Percentiles rank a stretch among this genome's conserved stretches.
Evolutionary conservation across 768 basidiomycete genomes (phyloP).

Genomic region (Termitomyces sp.): DNA sequence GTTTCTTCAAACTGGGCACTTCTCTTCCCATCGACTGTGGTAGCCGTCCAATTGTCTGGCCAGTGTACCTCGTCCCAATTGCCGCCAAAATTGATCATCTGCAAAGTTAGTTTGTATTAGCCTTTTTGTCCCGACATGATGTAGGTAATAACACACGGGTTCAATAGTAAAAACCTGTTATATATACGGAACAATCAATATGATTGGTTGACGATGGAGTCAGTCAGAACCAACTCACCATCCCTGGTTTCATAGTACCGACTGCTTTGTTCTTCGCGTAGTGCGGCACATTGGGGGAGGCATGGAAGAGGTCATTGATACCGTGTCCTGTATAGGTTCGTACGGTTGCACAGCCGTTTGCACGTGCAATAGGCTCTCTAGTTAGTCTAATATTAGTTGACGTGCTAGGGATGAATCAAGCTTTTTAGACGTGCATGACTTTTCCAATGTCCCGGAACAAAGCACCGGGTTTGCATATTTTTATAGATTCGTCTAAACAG

Average conservation of each 20-base stretch:
- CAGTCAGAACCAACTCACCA: constrained; percentile 47
- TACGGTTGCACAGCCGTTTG: constrained; percentile 85
- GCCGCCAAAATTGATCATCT: constrained; percentile 92
- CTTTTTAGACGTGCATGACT: constrained; percentile 56
- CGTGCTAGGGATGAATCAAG: constrained; percentile 1
- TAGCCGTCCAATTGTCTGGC: constrained; percentile 97
- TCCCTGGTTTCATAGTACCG: constrained; percentile 91
- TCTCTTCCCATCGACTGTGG: constrained; percentile 82
- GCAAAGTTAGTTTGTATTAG: constrained; percentile 11
- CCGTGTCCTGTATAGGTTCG: constrained; percentile 92
- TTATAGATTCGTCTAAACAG: constrained; percentile 85
- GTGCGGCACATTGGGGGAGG: constrained; percentile 84
- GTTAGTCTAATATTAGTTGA: background rate
- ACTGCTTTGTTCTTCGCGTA: constrained; percentile 93
- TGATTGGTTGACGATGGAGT: background rate
- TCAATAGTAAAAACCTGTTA: constrained; percentile 68
- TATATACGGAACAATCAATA: background rate
- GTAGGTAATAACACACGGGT: constrained; percentile 42
- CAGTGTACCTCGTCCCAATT: constrained; percentile 77
- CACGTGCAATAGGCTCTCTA: constrained; percentile 81
- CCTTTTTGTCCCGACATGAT: background rate
- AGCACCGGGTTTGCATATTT: constrained; percentile 88
- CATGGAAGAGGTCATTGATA: constrained; percentile 82
- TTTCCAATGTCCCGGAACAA: constrained; percentile 87
- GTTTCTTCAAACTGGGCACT: constrained; percentile 99